These are phyloP conservation scores for Dactylellina cionopaga DNA, from an alignment of 2,329 filamentous ascomycete species.

Conservation along the genomic window DNA sequence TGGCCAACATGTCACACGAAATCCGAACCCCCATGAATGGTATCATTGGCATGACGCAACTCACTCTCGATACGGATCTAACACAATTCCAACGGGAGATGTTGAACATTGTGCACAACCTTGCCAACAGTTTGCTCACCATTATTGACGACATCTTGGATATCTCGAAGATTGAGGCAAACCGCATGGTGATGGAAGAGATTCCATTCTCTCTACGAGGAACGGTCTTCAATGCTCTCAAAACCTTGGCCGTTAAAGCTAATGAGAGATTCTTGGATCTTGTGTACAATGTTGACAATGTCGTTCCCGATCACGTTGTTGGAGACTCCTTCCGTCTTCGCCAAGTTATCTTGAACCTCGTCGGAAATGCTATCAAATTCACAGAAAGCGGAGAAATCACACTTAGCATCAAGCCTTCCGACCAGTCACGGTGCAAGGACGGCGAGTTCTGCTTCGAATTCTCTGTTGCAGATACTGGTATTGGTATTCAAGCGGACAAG, in stretches of 20 bases:
- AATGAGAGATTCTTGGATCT: conserved; percentile 95
- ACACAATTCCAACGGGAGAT: conserved; percentile 97
- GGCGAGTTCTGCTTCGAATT: conserved; percentile 95
- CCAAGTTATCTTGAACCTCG: conserved; percentile 95
- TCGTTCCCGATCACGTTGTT: conserved; percentile 92
- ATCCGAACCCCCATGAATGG: conserved; percentile 98
- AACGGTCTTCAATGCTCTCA: conserved; percentile 95
- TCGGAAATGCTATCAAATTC: conserved; percentile 99
- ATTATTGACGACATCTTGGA: conserved; percentile 90
- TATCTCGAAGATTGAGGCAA: conserved; percentile 86
- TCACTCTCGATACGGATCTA: conserved; percentile 92
- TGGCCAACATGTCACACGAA: conserved; percentile 99
- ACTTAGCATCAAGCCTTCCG: conserved; percentile 82
- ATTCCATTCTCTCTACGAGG: conserved; percentile 94
- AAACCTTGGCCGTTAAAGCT: conserved; percentile 95
- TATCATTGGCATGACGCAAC: conserved; percentile 94
- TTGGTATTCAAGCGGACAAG: conserved; percentile 94
- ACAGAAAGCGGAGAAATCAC: conserved; percentile 97
- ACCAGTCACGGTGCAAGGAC: conserved; percentile 71
- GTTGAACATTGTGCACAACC: conserved; percentile 96
- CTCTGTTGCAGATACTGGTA: conserved; percentile 93
- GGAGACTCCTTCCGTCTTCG: conserved; percentile 95
- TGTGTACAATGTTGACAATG: conserved; percentile 91
- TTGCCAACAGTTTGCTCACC: conserved; percentile 93
- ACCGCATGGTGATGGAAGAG: conserved; percentile 97